Evolutionary conservation across 2,329 filamentous ascomycete genomes (phyloP).

Genomic region (Fusarium robinianum): DNA sequence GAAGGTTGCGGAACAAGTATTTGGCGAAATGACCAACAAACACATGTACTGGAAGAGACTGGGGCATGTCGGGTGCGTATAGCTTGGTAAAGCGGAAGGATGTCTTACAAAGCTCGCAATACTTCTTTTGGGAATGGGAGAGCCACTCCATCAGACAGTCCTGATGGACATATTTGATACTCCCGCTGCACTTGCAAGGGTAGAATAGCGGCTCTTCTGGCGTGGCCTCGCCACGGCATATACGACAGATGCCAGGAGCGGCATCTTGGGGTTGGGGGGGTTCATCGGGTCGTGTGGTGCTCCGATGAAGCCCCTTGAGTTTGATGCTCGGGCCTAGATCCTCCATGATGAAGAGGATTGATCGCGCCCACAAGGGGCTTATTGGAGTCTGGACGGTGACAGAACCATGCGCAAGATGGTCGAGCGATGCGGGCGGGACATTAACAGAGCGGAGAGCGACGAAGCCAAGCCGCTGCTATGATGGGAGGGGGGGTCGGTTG

Average conservation of each 20-base stretch:
- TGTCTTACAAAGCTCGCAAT: constrained; percentile 99
- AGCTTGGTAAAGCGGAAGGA: constrained; percentile 98
- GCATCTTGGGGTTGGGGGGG: constrained; percentile 38
- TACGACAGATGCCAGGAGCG: constrained; percentile 82
- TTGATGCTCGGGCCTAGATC: constrained; percentile 29
- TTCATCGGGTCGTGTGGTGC: constrained; percentile 34
- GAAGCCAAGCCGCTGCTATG: too few species aligned
- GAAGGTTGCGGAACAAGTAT: constrained; percentile 71
- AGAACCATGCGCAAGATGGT: constrained; percentile 30
- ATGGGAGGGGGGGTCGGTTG: too few species aligned
- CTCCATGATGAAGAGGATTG: constrained; percentile 33
- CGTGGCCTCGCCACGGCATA: constrained; percentile 89
- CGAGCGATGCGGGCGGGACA: constrained; percentile 14
- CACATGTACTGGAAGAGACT: constrained; percentile 75
- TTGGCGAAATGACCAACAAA: constrained; percentile 79
- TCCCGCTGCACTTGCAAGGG: constrained; percentile 98
- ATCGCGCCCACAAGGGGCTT: constrained; percentile 39
- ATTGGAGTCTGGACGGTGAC: constrained; percentile 19
- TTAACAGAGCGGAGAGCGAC: constrained; percentile 10
- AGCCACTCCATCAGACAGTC: constrained; percentile 99
- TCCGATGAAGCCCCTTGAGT: constrained; percentile 33
- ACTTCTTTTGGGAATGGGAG: constrained; percentile 97
- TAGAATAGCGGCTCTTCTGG: constrained; percentile 87
- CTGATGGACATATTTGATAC: constrained; percentile 98
- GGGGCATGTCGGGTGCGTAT: constrained; percentile 93